phyloP scores from a whole-genome alignment of 148 eudicot genomes.

The Chenopodium suecicum region DNA sequence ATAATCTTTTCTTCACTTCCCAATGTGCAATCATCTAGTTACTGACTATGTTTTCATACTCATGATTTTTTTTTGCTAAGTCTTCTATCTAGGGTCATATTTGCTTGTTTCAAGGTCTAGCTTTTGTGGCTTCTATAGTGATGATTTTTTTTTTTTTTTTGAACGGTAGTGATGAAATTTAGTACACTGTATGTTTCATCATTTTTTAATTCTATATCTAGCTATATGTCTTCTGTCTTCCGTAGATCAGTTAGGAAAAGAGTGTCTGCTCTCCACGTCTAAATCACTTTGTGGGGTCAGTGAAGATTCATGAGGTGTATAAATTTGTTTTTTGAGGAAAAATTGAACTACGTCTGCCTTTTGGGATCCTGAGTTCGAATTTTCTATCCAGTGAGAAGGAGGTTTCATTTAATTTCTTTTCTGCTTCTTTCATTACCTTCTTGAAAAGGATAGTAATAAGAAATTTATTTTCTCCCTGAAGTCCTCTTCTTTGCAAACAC shows the following conservation, averaged over 20 bases:
- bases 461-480: not conserved
- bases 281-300: not conserved
- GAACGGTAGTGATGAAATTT: too few relatives aligned
- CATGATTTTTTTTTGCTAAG: not conserved
- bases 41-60: not conserved
- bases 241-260: not conserved
- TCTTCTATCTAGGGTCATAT: not conserved
- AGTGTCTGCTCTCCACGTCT: not conserved
- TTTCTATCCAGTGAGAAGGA: not conserved
- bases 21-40: not conserved
- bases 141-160: not conserved
- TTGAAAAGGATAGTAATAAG: too few relatives aligned
- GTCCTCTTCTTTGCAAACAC: not conserved
- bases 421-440: not conserved
- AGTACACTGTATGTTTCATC: not conserved
- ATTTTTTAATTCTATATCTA: not conserved
- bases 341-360: too few relatives aligned
- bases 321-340: too few relatives aligned
- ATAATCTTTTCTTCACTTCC: conserved; percentile 8
- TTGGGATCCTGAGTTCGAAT: not conserved
- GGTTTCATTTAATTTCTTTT: not conserved
- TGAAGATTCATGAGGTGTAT: too few relatives aligned
- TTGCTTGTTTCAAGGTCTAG: not conserved
- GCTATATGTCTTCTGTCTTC: not conserved
- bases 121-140: not conserved